Conservation (phyloP, 148 eudicot genomes). For the Drosera capensis region DNA sequence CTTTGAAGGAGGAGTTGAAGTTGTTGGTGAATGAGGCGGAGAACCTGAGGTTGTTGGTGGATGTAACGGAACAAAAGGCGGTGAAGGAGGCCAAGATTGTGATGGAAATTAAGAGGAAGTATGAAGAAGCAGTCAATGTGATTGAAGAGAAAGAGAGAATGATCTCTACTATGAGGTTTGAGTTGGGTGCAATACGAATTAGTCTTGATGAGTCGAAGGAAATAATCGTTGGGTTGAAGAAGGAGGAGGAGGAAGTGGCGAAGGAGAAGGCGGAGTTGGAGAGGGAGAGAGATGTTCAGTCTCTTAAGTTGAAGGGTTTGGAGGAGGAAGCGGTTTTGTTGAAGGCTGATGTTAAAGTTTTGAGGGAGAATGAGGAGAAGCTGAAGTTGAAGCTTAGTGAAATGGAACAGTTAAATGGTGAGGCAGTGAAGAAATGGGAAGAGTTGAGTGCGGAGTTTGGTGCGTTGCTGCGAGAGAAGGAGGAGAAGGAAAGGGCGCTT, state of each 20-base stretch:
- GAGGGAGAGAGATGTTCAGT: conserved; percentile 13
- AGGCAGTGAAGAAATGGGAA: conserved; percentile 15
- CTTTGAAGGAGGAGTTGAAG: conserved; percentile 8
- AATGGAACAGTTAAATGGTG: conserved; percentile 33
- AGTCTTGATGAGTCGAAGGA: conserved; percentile 15
- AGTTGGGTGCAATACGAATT: conserved; percentile 13
- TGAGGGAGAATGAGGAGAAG: conserved; percentile 22
- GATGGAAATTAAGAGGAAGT: conserved; percentile 9
- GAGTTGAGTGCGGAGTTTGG: conserved; percentile 13
- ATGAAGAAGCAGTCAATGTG: conserved; percentile 10
- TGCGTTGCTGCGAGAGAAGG: conserved; percentile 23
- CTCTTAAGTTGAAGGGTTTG: conserved; percentile 17
- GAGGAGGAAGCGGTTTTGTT: conserved; percentile 16
- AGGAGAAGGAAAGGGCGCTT: conserved; percentile 15
- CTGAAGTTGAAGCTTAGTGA: conserved; percentile 13
- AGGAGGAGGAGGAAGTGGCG: conserved; percentile 17
- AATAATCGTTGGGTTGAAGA: conserved; percentile 20
- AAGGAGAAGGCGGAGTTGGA: conserved; percentile 11
- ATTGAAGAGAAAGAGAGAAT: conserved; percentile 18
- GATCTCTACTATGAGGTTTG: conserved; percentile 17
- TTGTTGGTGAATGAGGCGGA: conserved; percentile 14
- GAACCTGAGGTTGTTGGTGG: conserved; percentile 16
- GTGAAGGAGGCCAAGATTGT: conserved; percentile 11
- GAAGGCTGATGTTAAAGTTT: conserved; percentile 12
- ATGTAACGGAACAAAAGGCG: conserved; percentile 19